Conservation (phyloP, 331 rosid genomes). For the Acacia concinna region DNA sequence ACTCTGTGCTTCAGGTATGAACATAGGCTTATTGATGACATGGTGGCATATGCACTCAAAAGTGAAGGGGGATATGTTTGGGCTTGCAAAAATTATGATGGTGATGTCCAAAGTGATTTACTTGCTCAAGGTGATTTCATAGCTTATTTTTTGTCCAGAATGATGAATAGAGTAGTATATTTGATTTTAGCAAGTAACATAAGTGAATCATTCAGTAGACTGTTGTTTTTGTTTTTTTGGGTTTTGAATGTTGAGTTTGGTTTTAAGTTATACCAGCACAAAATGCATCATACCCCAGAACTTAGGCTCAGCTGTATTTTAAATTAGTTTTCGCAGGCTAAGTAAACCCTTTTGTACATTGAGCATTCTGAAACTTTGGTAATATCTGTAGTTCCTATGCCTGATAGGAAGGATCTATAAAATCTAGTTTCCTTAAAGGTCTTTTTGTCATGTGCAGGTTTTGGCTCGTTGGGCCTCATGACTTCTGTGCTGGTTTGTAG, state of each 20-base stretch:
- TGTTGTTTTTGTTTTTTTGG: neutral
- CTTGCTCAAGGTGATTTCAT: slow-evolving; percentile 85
- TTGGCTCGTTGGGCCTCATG: slow-evolving; percentile 98
- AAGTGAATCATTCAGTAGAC: neutral
- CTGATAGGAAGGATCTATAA: slow-evolving; percentile 17
- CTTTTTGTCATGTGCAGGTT: slow-evolving; percentile 62
- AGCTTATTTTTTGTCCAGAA: slow-evolving; percentile 14
- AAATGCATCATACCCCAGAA: neutral
- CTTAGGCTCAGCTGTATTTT: neutral
- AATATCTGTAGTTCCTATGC: slow-evolving; percentile 11
- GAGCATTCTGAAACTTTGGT: slow-evolving; percentile 21
- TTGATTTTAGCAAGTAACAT: slow-evolving; percentile 8
- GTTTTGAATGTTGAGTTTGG: neutral
- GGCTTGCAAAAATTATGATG: slow-evolving; percentile 99
- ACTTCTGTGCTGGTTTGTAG: slow-evolving; percentile 84
- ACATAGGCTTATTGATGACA: slow-evolving; percentile 97
- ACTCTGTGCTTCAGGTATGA: slow-evolving; percentile 73
- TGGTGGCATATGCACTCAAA: slow-evolving; percentile 95
- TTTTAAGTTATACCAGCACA: neutral
- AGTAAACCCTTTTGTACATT: neutral
- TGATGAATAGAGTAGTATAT: slow-evolving; percentile 7
- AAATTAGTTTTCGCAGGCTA: neutral
- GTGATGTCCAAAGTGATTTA: slow-evolving; percentile 96
- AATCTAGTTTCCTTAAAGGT: slow-evolving; percentile 30
- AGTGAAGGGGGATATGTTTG: slow-evolving; percentile 99